Evolutionary conservation across 495 filamentous ascomycete species (phyloP).

Genomic region (Physcia stellaris): DNA sequence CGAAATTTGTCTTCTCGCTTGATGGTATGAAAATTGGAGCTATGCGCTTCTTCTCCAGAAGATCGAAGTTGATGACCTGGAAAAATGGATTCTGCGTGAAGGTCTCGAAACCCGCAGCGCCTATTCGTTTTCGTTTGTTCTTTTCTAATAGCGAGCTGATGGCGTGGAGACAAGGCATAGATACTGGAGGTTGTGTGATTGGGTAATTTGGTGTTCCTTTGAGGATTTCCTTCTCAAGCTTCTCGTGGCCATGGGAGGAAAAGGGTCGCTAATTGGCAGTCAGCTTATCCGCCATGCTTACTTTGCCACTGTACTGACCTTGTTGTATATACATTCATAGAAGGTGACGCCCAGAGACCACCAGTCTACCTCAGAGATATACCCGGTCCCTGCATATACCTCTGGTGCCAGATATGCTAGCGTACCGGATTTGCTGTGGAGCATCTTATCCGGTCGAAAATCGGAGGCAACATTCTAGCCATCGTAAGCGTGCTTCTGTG

Average conservation of each 20-base stretch:
- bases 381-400: conserved; percentile 80
- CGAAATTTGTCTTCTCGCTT: conserved; percentile 96
- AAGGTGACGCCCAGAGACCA: conserved; percentile 95
- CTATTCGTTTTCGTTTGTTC: conserved; percentile 68
- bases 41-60: conserved; percentile 76
- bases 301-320: conserved; percentile 39
- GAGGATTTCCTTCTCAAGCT: conserved; percentile 65
- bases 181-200: conserved; percentile 78
- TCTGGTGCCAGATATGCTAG: conserved; percentile 93
- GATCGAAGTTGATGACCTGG: conserved; percentile 67
- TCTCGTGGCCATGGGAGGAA: conserved; percentile 70
- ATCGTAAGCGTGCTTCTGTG: conserved; percentile 6
- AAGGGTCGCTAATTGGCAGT: conserved; percentile 63
- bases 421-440: conserved; percentile 94
- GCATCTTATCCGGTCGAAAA: conserved; percentile 61
- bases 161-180: conserved; percentile 71
- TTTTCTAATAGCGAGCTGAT: conserved; percentile 69
- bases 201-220: conserved; percentile 76
- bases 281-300: neutral
- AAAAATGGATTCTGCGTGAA: conserved; percentile 88
- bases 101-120: conserved; percentile 59
- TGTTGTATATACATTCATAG: conserved; percentile 99
- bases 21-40: conserved; percentile 86
- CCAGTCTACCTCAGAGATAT: conserved; percentile 85
- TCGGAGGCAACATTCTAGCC: conserved; percentile 90